Conservation (phyloP, 371 early-diverging fungal genomes). For the Lichtheimia ornata region DNA sequence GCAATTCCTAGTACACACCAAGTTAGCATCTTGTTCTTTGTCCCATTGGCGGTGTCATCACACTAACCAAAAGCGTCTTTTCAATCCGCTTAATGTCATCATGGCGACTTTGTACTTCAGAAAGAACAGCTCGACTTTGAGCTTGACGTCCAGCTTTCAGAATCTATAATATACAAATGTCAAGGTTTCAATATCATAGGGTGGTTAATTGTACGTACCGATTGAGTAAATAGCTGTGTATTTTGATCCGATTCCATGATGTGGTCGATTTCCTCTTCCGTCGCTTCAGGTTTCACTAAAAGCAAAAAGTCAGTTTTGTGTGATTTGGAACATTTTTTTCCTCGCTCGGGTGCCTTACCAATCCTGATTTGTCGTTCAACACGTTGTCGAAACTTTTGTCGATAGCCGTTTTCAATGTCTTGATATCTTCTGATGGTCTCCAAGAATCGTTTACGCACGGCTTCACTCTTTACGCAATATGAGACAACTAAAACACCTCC, state of each 20-base stretch:
- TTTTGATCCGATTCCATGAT: constrained; percentile 68
- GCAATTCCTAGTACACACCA: constrained; percentile 35
- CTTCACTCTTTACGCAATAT: constrained; percentile 44
- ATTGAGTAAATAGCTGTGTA: constrained; percentile 77
- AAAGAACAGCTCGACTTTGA: constrained; percentile 71
- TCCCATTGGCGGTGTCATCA: no score
- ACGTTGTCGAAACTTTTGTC: constrained; percentile 80
- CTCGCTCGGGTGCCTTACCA: constrained; percentile 46
- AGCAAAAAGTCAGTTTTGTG: background rate
- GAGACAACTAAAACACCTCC: no score
- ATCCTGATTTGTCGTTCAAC: constrained; percentile 85
- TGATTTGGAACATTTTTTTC: background rate
- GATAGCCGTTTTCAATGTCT: constrained; percentile 74
- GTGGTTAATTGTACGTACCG: constrained; percentile 36
- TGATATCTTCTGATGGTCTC: constrained; percentile 83
- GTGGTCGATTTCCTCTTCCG: constrained; percentile 72
- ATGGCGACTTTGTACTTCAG: constrained; percentile 80
- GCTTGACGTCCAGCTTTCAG: constrained; percentile 67
- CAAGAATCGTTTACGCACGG: constrained; percentile 78
- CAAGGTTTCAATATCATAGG: no score
- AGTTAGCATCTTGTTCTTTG: background rate
- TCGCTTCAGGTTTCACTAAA: constrained; percentile 76
- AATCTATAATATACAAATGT: constrained; percentile 34
- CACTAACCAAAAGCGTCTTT: constrained; percentile 65
- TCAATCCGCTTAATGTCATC: constrained; percentile 82